These are phyloP conservation scores for Lipomyces kockii DNA, from an alignment of 805 yeast species.

Conservation along the genomic window DNA sequence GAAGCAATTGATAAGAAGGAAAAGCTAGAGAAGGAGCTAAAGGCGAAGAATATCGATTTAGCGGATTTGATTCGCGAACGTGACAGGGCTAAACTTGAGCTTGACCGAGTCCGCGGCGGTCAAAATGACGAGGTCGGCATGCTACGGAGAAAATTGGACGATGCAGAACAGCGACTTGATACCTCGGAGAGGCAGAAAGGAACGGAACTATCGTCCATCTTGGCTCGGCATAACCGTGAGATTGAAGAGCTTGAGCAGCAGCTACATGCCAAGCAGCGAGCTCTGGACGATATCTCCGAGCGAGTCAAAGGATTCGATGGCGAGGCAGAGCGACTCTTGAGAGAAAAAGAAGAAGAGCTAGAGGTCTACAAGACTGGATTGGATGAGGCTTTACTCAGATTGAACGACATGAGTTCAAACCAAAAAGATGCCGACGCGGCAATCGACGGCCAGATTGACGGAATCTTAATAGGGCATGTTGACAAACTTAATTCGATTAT, in stretches of 20 bases:
- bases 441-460: conserved; percentile 63
- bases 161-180: conserved; percentile 59
- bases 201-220: conserved; percentile 61
- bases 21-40: conserved; percentile 77
- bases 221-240: conserved; percentile 68
- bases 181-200: conserved; percentile 67
- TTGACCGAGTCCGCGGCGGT: conserved; percentile 58
- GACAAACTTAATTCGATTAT: conserved; percentile 59
- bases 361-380: conserved; percentile 71
- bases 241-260: conserved; percentile 55
- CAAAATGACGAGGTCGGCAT: conserved; percentile 68
- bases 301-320: conserved; percentile 41
- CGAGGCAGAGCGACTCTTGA: conserved; percentile 53
- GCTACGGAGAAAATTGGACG: conserved; percentile 66
- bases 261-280: conserved; percentile 44
- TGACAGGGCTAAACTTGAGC: conserved; percentile 82
- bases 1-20: conserved; percentile 87
- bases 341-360: conserved; percentile 75
- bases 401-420: conserved; percentile 53
- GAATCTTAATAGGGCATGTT: conserved; percentile 54
- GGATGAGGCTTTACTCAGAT: conserved; percentile 68
- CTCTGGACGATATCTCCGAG: conserved; percentile 42
- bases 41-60: conserved; percentile 81
- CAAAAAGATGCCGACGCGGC: conserved; percentile 57
- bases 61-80: conserved; percentile 89